phyloP scores from a whole-genome alignment of 2,329 filamentous ascomycete genomes.

The Fusarium nanum region DNA sequence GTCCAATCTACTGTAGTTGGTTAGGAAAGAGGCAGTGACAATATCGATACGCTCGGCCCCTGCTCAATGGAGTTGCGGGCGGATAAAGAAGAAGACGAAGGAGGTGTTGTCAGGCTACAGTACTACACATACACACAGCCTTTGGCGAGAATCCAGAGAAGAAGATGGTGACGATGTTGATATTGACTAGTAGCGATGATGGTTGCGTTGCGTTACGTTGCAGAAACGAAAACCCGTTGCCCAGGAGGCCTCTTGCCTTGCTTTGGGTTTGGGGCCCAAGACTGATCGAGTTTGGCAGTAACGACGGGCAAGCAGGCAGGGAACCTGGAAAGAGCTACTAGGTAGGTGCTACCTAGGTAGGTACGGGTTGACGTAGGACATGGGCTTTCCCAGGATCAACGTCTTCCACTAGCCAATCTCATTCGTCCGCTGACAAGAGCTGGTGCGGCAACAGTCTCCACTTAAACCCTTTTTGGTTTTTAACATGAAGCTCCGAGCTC shows the following conservation, averaged over 20 bases:
- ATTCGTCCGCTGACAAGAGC: constrained; percentile 1
- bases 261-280: background rate
- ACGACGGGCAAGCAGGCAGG: constrained; percentile 5
- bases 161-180: constrained; percentile 13
- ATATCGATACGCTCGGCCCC: constrained; percentile 1
- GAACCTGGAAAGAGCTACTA: background rate
- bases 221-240: constrained; percentile 17
- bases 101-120: background rate
- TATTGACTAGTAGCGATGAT: constrained; percentile 11
- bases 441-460: constrained; percentile 22
- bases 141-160: background rate
- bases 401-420: background rate
- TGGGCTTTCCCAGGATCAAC: constrained; percentile 21
- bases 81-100: constrained; percentile 6
- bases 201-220: constrained; percentile 23
- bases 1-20: background rate
- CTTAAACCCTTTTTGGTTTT: background rate
- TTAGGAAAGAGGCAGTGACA: constrained; percentile 12
- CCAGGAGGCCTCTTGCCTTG: constrained; percentile 38
- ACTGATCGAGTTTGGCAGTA: background rate
- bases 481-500: constrained; percentile 9
- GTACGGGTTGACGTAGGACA: constrained; percentile 35
- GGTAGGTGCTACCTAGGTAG: background rate
- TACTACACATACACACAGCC: constrained; percentile 11
- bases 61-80: constrained; percentile 14